These are phyloP conservation scores for Falciphora oryzae DNA, from an alignment of 2,329 filamentous ascomycete genomes.

Conservation along the genomic window DNA sequence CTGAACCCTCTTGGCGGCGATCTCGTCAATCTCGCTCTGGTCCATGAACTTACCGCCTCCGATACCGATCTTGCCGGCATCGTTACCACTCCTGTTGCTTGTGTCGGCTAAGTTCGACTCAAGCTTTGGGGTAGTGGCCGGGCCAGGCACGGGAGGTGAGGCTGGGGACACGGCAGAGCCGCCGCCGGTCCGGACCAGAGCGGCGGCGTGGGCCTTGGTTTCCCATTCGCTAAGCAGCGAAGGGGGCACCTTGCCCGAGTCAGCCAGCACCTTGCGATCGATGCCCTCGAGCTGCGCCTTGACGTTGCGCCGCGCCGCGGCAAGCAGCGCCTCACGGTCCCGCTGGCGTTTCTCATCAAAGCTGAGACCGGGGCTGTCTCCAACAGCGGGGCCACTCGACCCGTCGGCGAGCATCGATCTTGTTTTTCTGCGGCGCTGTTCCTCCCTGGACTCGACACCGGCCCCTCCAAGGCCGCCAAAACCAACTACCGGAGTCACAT, in stretches of 20 bases:
- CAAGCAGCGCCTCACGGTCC: constrained; percentile 70
- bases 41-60: constrained; percentile 79
- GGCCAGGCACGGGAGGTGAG: no score
- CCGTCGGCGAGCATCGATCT: constrained; percentile 7
- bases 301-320: constrained; percentile 81
- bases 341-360: constrained; percentile 62
- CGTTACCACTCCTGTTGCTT: constrained; percentile 72
- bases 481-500: constrained; percentile 24
- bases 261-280: constrained; percentile 71
- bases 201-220: constrained; percentile 63
- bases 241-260: constrained; percentile 69
- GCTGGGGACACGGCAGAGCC: constrained; percentile 23
- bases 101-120: constrained; percentile 34
- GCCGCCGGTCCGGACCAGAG: constrained; percentile 57
- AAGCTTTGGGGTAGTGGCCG: not conserved
- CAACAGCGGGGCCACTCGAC: constrained; percentile 36
- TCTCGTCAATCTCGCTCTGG: constrained; percentile 69
- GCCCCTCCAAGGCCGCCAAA: not conserved
- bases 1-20: constrained; percentile 71
- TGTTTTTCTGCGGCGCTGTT: constrained; percentile 7
- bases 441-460: not conserved
- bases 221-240: constrained; percentile 73
- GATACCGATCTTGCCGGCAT: constrained; percentile 52
- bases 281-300: constrained; percentile 69
- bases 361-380: constrained; percentile 28